Evolutionary conservation across 1,284 basidiomycete species (phyloP).

Genomic region (Neolentinus lepideus): DNA sequence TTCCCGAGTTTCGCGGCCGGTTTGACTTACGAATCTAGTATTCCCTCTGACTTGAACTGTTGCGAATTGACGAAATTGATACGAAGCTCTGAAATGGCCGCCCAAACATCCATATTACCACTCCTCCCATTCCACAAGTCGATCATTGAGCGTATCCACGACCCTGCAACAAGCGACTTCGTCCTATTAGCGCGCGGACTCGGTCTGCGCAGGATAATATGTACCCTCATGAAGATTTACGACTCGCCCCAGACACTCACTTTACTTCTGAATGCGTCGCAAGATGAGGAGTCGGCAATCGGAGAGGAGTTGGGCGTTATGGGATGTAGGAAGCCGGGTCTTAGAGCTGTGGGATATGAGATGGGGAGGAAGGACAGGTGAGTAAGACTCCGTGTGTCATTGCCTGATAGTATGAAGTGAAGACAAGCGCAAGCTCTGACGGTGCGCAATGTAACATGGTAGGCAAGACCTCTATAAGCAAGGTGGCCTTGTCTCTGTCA

Average conservation of each 20-base stretch:
- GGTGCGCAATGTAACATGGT: conserved; percentile 3
- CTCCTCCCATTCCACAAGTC: conserved; percentile 60
- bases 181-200: conserved; percentile 84
- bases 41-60: too few species aligned
- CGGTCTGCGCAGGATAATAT: conserved; percentile 76
- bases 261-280: conserved; percentile 81
- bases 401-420: background rate
- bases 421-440: background rate
- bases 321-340: conserved; percentile 83
- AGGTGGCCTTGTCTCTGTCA: conserved; percentile 89
- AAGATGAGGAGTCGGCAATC: conserved; percentile 86
- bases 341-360: conserved; percentile 83
- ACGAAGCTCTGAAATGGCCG: background rate
- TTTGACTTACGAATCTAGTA: too few species aligned
- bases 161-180: conserved; percentile 77
- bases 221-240: conserved; percentile 87
- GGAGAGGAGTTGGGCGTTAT: conserved; percentile 91
- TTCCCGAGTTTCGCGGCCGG: too few species aligned
- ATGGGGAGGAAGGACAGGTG: conserved; percentile 77
- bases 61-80: too few species aligned
- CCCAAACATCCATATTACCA: conserved; percentile 6
- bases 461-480: conserved; percentile 83
- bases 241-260: conserved; percentile 83
- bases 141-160: conserved; percentile 61
- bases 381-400: conserved; percentile 13